phyloP scores from a whole-genome alignment of 2,329 filamentous ascomycete species.

The Apiospora malaysiana region DNA sequence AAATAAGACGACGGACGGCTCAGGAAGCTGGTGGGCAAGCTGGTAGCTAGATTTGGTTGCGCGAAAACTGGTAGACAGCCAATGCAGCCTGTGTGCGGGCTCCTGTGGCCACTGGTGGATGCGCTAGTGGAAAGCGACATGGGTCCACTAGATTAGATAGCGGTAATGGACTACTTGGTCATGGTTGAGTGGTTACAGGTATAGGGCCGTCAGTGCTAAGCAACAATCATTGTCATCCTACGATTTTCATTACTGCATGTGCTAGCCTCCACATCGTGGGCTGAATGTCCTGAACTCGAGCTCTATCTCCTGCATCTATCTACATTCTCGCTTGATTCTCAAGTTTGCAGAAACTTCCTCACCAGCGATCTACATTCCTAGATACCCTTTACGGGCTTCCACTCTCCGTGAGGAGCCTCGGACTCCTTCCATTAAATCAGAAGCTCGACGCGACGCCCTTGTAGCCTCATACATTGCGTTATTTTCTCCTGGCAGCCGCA shows the following conservation, averaged over 20 bases:
- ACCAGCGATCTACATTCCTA: constrained; percentile 5
- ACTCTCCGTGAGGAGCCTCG: constrained; percentile 1
- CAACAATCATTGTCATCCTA: background rate
- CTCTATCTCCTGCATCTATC: background rate
- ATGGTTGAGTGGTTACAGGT: background rate
- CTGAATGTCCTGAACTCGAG: background rate
- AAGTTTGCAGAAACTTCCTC: background rate
- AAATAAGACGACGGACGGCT: background rate
- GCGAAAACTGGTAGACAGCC: background rate
- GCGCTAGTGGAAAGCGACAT: background rate
- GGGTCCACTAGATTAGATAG: background rate
- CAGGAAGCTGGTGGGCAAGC: background rate
- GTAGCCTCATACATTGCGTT: background rate
- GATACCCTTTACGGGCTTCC: background rate
- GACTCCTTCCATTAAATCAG: background rate
- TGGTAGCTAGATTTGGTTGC: background rate
- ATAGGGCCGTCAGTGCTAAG: background rate
- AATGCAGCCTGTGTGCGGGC: background rate
- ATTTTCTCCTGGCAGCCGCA: constrained; percentile 1
- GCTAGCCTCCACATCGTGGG: background rate
- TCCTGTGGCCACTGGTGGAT: background rate
- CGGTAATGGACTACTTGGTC: background rate
- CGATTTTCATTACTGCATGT: background rate
- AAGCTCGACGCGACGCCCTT: constrained; percentile 1
- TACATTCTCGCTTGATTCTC: background rate